Percentiles rank a stretch among this genome's conserved stretches.
Conservation (phyloP, 2,329 filamentous ascomycete genomes). For the Dactylellina drechsleri region DNA sequence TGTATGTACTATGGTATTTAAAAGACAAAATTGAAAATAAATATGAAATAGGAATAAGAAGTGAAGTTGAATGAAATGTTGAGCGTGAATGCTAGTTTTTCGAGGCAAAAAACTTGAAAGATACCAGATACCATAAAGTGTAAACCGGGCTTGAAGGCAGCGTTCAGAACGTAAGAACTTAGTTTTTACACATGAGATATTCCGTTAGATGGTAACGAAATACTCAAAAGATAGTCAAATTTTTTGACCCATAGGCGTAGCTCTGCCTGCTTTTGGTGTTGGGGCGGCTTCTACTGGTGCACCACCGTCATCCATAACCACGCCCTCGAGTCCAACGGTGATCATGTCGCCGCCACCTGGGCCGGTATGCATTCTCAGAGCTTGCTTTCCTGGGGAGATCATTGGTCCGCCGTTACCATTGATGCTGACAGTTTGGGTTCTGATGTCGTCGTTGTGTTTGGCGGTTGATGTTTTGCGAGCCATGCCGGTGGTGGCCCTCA, state of each 20-base stretch:
- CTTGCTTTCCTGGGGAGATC: slow-evolving; percentile 51
- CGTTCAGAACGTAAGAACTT: slow-evolving; percentile 3
- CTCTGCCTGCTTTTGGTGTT: slow-evolving; percentile 47
- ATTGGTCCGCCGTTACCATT: slow-evolving; percentile 38
- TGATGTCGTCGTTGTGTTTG: slow-evolving; percentile 40
- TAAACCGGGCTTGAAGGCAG: not conserved
- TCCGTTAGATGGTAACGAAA: slow-evolving; percentile 28
- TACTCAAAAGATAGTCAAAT: slow-evolving; percentile 45
- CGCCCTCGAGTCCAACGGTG: slow-evolving; percentile 52
- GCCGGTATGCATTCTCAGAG: slow-evolving; percentile 47
- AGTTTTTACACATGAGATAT: not conserved
- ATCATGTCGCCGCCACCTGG: slow-evolving; percentile 53
- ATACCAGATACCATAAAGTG: not conserved
- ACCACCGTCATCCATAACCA: slow-evolving; percentile 53
- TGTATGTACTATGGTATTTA: slow-evolving; percentile 13
- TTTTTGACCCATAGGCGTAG: slow-evolving; percentile 50
- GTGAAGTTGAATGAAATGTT: not conserved
- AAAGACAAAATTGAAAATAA: not conserved
- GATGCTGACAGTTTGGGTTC: slow-evolving; percentile 45
- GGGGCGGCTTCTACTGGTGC: slow-evolving; percentile 52
- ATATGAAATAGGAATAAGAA: not conserved
- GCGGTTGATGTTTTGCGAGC: slow-evolving; percentile 31
- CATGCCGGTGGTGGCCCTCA: slow-evolving; percentile 51
- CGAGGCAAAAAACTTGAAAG: not conserved
- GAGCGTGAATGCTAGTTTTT: too few relatives aligned